These are phyloP conservation scores for Podaxis sp. DNA, from an alignment of 768 basidiomycete genomes.

Conservation along the genomic window DNA sequence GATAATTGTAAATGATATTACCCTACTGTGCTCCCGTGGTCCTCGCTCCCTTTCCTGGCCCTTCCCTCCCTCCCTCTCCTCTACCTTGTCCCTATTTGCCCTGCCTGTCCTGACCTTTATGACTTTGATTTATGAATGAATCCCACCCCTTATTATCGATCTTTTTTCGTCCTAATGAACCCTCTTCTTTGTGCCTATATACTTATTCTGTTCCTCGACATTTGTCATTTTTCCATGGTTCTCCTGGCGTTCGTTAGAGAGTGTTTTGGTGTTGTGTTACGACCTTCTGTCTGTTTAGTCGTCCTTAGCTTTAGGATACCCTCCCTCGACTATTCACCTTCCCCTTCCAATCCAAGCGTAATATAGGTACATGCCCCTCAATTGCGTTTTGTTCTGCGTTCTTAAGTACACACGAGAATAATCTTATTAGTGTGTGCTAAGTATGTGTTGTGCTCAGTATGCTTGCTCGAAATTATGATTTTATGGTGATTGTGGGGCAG, in stretches of 20 bases:
- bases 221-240: constrained; percentile 9
- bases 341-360: not conserved
- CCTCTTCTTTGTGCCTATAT: constrained; percentile 9
- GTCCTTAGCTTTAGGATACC: constrained; percentile 16
- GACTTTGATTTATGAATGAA: constrained; percentile 13
- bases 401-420: not conserved
- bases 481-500: not conserved
- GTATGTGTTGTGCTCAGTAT: not conserved
- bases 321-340: constrained; percentile 2
- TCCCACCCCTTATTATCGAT: constrained; percentile 11
- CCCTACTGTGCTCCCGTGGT: not conserved
- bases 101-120: constrained; percentile 8
- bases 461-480: not conserved
- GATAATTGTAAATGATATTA: not conserved
- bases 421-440: constrained; percentile 1
- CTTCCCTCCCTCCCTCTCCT: not conserved
- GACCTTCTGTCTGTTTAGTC: constrained; percentile 9
- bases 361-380: constrained; percentile 6
- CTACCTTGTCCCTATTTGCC: not conserved
- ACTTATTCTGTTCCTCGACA: constrained; percentile 14
- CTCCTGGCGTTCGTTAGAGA: not conserved
- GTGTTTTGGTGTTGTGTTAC: constrained; percentile 10
- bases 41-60: not conserved
- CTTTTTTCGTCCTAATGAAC: constrained; percentile 2
- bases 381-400: not conserved